Percentiles rank a stretch among this genome's conserved stretches.
These are phyloP conservation scores for Ogataea corticis DNA, from an alignment of 805 yeast genomes.

Conservation along the genomic window DNA sequence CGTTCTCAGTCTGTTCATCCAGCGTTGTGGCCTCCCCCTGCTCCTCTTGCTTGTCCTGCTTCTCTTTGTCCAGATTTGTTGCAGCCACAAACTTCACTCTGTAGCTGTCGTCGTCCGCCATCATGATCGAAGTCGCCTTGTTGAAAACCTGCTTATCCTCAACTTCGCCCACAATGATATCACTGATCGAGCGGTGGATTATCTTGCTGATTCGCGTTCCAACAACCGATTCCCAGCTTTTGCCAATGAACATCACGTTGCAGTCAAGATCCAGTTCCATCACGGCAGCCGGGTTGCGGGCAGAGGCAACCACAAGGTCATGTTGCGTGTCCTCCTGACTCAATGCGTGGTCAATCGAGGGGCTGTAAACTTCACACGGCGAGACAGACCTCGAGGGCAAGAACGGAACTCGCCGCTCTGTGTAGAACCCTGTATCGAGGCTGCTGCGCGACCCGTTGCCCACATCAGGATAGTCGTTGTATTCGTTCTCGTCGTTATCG, in stretches of 20 bases:
- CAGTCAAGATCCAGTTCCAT: conserved; percentile 84
- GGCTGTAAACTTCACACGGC: conserved; percentile 17
- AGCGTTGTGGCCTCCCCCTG: neutral
- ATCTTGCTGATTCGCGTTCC: conserved; percentile 63
- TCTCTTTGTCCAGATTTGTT: conserved; percentile 23
- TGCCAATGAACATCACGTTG: conserved; percentile 69
- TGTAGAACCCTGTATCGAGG: conserved; percentile 9
- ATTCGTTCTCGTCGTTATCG: neutral
- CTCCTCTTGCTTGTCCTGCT: conserved; percentile 4
- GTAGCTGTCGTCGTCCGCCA: conserved; percentile 71
- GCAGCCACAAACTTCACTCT: conserved; percentile 68
- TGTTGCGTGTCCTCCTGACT: conserved; percentile 13
- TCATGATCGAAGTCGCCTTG: conserved; percentile 70
- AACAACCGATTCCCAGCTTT: conserved; percentile 76
- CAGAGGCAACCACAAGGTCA: conserved; percentile 63
- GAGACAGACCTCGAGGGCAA: conserved; percentile 25
- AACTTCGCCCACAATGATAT: conserved; percentile 63
- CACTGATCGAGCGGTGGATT: conserved; percentile 56
- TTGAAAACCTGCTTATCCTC: conserved; percentile 68
- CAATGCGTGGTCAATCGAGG: conserved; percentile 17
- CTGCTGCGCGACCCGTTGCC: conserved; percentile 2
- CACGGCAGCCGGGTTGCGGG: conserved; percentile 71
- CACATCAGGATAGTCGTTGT: neutral
- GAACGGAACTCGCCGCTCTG: conserved; percentile 4
- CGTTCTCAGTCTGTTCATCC: neutral